Evolutionary conservation across 2,329 filamentous ascomycete genomes (phyloP), one percentile per base, ranked within the genome.

Genomic region (Madurella mycetomatis): DNA sequence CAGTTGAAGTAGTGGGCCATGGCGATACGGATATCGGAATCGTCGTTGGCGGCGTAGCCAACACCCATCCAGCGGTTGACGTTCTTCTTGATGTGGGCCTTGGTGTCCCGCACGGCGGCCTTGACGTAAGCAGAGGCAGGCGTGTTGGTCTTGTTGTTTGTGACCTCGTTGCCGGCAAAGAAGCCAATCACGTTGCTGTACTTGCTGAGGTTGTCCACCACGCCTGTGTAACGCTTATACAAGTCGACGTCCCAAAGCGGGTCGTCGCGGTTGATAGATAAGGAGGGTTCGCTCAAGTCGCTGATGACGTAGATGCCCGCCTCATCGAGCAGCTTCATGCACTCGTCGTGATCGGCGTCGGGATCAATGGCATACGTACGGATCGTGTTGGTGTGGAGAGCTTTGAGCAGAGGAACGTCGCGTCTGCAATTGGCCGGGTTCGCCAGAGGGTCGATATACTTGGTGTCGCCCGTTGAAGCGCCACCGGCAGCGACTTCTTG

Each of bases 91-190:
- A 99, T 96, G 78, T 97, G 94, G 58, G 83, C 78, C 85, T 99
- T 99, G 76, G 84, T 91, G 73, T 99, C 94, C 69, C 94, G 92
- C 61, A 97, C 91, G 59, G 94, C 92, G 58, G 92, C 94, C 83
- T 97, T 99, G 75, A 99, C 94, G 71, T 88, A 99, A 63, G 92
- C 91, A 59, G 90, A 94, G 48, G 92, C 90, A 58, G 82, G 76
- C 48, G 92, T 97, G 82, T 96, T 96, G 81, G 86, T 92, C 64
- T 80, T 79, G 66, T 85, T 82, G 79, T 96, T 95, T 65, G 90
- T 87, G 59, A 99, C 94, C 76, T 99, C 94, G 75, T 99, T 99
- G 70, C 94, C 94, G 64, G 92, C 92, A 72, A 99, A 97, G 86
- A 97, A 99, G 66, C 94, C 94, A 60, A 99, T 85, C 49, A 90